These are phyloP conservation scores for Russula sp. DNA, from an alignment of 768 basidiomycete species.

Conservation along the genomic window DNA sequence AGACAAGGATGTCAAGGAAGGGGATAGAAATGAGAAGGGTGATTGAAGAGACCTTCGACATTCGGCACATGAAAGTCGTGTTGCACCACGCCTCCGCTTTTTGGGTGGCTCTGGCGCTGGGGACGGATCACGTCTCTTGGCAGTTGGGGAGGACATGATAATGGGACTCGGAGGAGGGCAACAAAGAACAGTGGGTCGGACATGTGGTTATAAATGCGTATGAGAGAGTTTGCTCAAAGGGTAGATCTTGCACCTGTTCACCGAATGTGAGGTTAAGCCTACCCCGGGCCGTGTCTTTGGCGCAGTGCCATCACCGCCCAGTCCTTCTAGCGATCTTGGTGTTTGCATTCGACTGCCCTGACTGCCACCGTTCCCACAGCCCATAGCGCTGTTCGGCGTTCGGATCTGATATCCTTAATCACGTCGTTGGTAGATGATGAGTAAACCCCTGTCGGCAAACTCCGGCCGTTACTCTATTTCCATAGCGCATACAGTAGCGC, in stretches of 20 bases:
- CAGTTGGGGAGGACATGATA: constrained; percentile 29
- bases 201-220: constrained; percentile 10
- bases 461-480: neutral
- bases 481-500: too few relatives aligned
- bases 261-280: neutral
- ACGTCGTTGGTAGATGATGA: neutral
- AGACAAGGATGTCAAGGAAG: constrained; percentile 12
- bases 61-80: constrained; percentile 75
- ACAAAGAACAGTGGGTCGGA: constrained; percentile 29
- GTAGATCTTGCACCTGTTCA: neutral
- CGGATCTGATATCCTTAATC: constrained; percentile 12
- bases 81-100: constrained; percentile 61
- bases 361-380: constrained; percentile 1
- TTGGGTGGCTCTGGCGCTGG: constrained; percentile 39
- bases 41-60: constrained; percentile 56
- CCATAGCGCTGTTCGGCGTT: constrained; percentile 1
- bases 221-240: neutral
- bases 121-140: constrained; percentile 36
- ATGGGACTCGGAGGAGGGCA: constrained; percentile 33
- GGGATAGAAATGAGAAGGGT: constrained; percentile 22
- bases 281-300: neutral
- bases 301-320: constrained; percentile 15
- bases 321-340: neutral
- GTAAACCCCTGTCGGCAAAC: neutral
- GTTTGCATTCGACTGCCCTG: constrained; percentile 2